A percentile compares a stretch with the other conserved stretches of the same genome.
Evolutionary conservation across 2,329 filamentous ascomycete species (phyloP).

Genomic region (Fusarium armeniacum): DNA sequence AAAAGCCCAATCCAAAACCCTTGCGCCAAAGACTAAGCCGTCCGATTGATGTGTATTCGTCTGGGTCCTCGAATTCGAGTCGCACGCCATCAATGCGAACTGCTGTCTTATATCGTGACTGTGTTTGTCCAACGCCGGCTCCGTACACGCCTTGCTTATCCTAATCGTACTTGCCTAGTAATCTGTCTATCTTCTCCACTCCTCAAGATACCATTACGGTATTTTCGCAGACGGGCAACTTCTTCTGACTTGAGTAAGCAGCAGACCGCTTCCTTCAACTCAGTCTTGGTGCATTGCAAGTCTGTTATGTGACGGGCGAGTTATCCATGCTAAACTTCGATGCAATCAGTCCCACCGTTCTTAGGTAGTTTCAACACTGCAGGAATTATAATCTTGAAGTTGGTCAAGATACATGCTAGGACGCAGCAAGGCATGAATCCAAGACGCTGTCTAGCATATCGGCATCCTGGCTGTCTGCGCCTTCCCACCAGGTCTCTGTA

Average conservation of each 20-base stretch:
- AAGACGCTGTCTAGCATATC: conserved; percentile 68
- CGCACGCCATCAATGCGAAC: conserved; percentile 22
- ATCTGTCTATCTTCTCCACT: conserved; percentile 10
- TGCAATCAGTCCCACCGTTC: not conserved
- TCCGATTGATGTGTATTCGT: conserved; percentile 46
- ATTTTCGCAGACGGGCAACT: conserved; percentile 1
- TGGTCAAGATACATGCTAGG: conserved; percentile 35
- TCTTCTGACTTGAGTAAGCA: not conserved
- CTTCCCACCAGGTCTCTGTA: conserved; percentile 72
- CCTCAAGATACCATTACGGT: not conserved
- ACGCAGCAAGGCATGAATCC: conserved; percentile 68
- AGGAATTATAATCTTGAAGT: not conserved
- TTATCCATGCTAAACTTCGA: too few species aligned
- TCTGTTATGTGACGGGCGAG: not conserved
- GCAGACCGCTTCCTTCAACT: not conserved
- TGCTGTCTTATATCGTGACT: conserved; percentile 30
- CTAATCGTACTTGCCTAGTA: conserved; percentile 20
- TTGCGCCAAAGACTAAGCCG: conserved; percentile 48
- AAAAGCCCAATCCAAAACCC: conserved; percentile 32
- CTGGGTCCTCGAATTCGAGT: conserved; percentile 30
- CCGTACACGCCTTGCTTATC: conserved; percentile 44
- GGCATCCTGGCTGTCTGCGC: conserved; percentile 66
- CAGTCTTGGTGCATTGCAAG: not conserved
- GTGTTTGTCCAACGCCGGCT: conserved; percentile 47
- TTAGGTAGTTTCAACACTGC: not conserved